phyloP scores from a whole-genome alignment of 2,329 filamentous ascomycete species.

The Pseudogymnoascus destructans region DNA sequence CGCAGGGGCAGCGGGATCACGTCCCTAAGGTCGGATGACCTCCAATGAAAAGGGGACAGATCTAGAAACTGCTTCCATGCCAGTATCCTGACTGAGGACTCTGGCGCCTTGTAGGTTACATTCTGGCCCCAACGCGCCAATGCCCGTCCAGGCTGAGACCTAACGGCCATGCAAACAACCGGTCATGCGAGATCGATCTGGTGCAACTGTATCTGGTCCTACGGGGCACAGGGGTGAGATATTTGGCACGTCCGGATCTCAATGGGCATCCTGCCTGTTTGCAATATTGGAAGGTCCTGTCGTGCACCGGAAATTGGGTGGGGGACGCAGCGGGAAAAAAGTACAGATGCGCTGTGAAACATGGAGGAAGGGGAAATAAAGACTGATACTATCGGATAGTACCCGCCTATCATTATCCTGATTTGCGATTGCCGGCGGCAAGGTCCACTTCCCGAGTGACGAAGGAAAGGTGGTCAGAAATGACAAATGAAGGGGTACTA shows the following conservation, averaged over 20 bases:
- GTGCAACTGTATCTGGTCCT: constrained; percentile 6
- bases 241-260: constrained; percentile 4
- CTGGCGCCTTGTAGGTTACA: neutral
- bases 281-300: neutral
- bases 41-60: constrained; percentile 2
- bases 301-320: constrained; percentile 8
- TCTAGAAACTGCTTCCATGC: constrained; percentile 6
- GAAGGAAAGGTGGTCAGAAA: constrained; percentile 3
- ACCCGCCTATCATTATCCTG: neutral
- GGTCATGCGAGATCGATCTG: constrained; percentile 9
- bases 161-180: constrained; percentile 7
- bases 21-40: constrained; percentile 1
- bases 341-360: constrained; percentile 4
- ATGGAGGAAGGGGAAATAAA: neutral
- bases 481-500: neutral
- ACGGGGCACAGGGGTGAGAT: neutral
- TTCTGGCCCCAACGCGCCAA: neutral
- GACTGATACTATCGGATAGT: neutral
- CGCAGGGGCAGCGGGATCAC: constrained; percentile 1
- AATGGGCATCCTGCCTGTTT: constrained; percentile 2
- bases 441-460: constrained; percentile 3
- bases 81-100: neutral
- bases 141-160: constrained; percentile 1
- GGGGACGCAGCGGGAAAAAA: neutral
- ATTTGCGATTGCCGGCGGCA: neutral